Conservation (phyloP, 352 stramenopile genomes). For the Phytophthora sansomeana region DNA sequence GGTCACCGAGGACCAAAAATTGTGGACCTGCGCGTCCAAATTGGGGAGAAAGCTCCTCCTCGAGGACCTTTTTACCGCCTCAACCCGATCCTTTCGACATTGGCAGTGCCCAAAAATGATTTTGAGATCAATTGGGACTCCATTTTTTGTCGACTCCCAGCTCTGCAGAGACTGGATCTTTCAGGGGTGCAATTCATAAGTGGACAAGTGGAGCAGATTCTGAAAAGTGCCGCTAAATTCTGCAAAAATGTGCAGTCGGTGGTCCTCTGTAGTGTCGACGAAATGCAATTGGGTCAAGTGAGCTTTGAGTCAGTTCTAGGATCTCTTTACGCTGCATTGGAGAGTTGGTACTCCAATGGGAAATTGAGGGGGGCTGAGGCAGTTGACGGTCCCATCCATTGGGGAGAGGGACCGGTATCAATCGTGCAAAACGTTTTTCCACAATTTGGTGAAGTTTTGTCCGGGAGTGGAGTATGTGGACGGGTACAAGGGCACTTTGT, state of each 20-base stretch:
- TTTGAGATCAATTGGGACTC: constrained; percentile 35
- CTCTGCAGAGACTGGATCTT: constrained; percentile 41
- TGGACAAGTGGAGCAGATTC: constrained; percentile 29
- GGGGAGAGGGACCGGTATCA: constrained; percentile 24
- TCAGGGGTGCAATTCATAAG: constrained; percentile 34
- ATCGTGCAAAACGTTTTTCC: constrained; percentile 29
- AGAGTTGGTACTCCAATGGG: constrained; percentile 31
- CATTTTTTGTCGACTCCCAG: constrained; percentile 29
- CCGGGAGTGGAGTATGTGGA: constrained; percentile 44
- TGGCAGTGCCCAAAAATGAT: not conserved
- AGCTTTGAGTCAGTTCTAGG: constrained; percentile 30
- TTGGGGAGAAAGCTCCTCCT: constrained; percentile 23
- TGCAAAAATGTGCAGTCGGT: constrained; percentile 41
- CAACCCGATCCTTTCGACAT: not conserved
- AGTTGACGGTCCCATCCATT: constrained; percentile 38
- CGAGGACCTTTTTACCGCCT: not conserved
- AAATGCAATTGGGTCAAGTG: constrained; percentile 12
- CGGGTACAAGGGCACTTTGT: constrained; percentile 44
- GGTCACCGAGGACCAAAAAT: constrained; percentile 30
- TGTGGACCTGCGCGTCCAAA: constrained; percentile 35
- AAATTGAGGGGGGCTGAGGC: constrained; percentile 30
- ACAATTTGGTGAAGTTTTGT: constrained; percentile 42
- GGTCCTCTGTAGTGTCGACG: constrained; percentile 19
- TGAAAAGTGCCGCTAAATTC: constrained; percentile 34
- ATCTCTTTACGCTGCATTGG: constrained; percentile 36